Conservation (phyloP, 2,329 filamentous ascomycete species). For the Daldinia eschscholtzii region DNA sequence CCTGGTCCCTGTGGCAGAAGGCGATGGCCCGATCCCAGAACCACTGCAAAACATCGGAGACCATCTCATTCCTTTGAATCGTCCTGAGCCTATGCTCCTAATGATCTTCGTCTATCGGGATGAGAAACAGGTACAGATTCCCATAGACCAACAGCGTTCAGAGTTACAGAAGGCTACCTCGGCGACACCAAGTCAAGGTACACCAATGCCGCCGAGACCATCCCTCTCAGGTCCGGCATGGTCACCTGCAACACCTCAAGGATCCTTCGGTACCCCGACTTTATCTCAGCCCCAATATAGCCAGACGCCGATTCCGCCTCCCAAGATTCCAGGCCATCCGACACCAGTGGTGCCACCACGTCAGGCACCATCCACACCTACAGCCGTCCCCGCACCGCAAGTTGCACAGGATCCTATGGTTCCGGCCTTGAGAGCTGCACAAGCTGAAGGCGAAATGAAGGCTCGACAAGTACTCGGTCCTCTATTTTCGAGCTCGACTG, state of each 20-base stretch:
- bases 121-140: slow-evolving; percentile 57
- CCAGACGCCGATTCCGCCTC: slow-evolving; percentile 52
- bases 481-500: slow-evolving; percentile 72
- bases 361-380: slow-evolving; percentile 29
- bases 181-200: slow-evolving; percentile 47
- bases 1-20: slow-evolving; percentile 84
- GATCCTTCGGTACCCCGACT: slow-evolving; percentile 47
- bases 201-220: slow-evolving; percentile 56
- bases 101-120: slow-evolving; percentile 87
- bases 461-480: slow-evolving; percentile 74
- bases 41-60: slow-evolving; percentile 92
- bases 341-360: slow-evolving; percentile 42
- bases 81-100: slow-evolving; percentile 81
- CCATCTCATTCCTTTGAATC: slow-evolving; percentile 79
- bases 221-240: slow-evolving; percentile 66
- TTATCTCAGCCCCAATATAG: slow-evolving; percentile 49
- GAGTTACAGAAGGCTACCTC: slow-evolving; percentile 48
- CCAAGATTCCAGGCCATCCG: slow-evolving; percentile 52
- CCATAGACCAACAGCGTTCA: slow-evolving; percentile 46
- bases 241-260: slow-evolving; percentile 65
- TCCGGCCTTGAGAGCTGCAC: slow-evolving; percentile 57
- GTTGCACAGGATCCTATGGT: slow-evolving; percentile 54
- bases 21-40: slow-evolving; percentile 78
- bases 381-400: slow-evolving; percentile 28
- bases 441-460: slow-evolving; percentile 66